Conservation (phyloP, 495 filamentous ascomycete genomes). For the Daldinia caldariorum region DNA sequence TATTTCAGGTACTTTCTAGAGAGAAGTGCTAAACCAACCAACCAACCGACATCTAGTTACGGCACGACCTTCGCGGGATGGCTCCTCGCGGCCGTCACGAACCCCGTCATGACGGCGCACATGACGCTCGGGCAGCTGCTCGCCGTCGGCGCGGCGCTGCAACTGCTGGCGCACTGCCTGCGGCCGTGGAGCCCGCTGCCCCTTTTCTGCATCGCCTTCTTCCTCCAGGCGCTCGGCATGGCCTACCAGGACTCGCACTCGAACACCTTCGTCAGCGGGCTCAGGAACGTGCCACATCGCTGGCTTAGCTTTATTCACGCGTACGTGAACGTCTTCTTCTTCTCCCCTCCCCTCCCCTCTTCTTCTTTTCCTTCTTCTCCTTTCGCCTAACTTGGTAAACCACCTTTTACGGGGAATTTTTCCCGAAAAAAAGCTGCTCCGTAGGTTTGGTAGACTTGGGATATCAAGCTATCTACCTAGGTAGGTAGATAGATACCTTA, state of each 20-base stretch:
- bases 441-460: too few relatives aligned
- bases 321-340: neutral
- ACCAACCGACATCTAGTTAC: slow-evolving; percentile 40
- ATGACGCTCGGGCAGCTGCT: slow-evolving; percentile 60
- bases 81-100: slow-evolving; percentile 59
- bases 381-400: too few relatives aligned
- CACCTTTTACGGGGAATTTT: too few relatives aligned
- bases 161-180: slow-evolving; percentile 57
- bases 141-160: slow-evolving; percentile 58
- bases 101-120: slow-evolving; percentile 57
- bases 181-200: slow-evolving; percentile 60
- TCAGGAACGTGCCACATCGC: slow-evolving; percentile 57
- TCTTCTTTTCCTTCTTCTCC: too few relatives aligned
- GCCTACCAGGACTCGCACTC: slow-evolving; percentile 64
- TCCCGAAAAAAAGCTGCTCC: too few relatives aligned
- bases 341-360: too few relatives aligned
- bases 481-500: too few relatives aligned
- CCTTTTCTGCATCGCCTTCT: slow-evolving; percentile 60
- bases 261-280: slow-evolving; percentile 61
- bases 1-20: neutral
- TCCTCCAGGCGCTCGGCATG: slow-evolving; percentile 60
- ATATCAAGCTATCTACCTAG: too few relatives aligned
- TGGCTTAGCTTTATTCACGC: slow-evolving; percentile 68
- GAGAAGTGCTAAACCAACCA: neutral
- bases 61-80: slow-evolving; percentile 59